These are phyloP conservation scores for Crithidia thermophila DNA, from an alignment of 208 protist genomes.

Conservation along the genomic window DNA sequence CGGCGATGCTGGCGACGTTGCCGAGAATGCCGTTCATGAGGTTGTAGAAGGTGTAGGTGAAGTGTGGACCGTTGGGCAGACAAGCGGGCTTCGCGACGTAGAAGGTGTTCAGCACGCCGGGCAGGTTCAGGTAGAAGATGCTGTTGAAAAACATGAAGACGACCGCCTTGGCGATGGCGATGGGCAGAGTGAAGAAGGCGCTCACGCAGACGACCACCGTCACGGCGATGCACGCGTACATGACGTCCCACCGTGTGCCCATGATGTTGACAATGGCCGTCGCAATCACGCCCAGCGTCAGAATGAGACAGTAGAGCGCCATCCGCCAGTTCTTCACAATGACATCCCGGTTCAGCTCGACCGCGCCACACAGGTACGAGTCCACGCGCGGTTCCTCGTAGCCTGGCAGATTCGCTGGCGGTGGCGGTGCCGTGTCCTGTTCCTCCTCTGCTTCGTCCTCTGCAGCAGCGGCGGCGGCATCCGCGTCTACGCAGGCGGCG, in stretches of 20 bases:
- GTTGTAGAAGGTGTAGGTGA: conserved; percentile 55
- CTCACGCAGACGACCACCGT: conserved; percentile 7
- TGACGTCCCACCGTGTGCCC: conserved; percentile 14
- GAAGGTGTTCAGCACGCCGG: conserved; percentile 47
- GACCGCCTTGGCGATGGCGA: conserved; percentile 34
- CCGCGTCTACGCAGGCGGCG: background rate
- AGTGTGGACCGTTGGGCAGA: conserved; percentile 54
- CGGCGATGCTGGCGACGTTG: conserved; percentile 40
- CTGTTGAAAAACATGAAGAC: conserved; percentile 26
- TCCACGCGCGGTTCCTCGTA: conserved; percentile 5
- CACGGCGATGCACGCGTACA: conserved; percentile 16
- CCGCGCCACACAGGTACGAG: conserved; percentile 17
- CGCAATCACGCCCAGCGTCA: conserved; percentile 26
- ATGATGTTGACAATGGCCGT: conserved; percentile 27
- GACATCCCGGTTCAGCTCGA: conserved; percentile 27
- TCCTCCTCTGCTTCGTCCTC: background rate
- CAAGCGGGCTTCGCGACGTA: conserved; percentile 41
- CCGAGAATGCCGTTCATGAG: conserved; percentile 35
- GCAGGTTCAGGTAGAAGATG: conserved; percentile 44
- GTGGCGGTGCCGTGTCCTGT: background rate
- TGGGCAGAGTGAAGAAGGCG: conserved; percentile 28
- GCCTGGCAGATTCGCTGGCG: conserved; percentile 15
- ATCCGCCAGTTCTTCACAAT: conserved; percentile 18
- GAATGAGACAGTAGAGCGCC: conserved; percentile 26
- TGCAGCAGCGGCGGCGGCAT: background rate